Percentiles rank a stretch among this genome's conserved stretches.
phyloP scores from a whole-genome alignment of 1,284 basidiomycete species.

The Fomitopsis pinicola region DNA sequence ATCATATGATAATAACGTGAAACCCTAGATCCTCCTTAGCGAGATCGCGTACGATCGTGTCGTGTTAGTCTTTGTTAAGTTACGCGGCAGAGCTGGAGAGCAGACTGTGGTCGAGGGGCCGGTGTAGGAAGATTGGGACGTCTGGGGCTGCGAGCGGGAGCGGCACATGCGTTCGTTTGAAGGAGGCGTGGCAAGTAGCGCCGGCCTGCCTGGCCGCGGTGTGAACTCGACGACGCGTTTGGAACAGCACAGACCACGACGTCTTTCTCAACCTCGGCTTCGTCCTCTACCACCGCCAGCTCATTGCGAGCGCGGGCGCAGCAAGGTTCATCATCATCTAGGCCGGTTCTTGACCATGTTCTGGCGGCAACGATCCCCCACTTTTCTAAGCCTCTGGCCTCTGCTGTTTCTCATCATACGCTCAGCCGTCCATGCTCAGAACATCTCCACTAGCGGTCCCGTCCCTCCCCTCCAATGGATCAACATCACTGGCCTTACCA shows the following conservation, averaged over 20 bases:
- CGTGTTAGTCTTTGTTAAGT: too few species aligned
- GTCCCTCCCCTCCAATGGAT: conserved; percentile 55
- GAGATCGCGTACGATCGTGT: too few species aligned
- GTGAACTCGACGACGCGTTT: conserved; percentile 11
- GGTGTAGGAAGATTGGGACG: background rate
- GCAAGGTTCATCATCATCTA: conserved; percentile 6
- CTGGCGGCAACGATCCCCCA: conserved; percentile 8
- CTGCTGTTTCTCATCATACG: conserved; percentile 22
- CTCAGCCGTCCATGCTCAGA: conserved; percentile 19
- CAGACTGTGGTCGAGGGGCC: background rate
- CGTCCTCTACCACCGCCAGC: conserved; percentile 17
- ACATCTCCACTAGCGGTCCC: conserved; percentile 33
- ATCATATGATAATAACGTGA: too few species aligned
- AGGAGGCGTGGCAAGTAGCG: conserved; percentile 9
- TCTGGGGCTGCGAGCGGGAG: background rate
- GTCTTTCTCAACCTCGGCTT: conserved; percentile 16
- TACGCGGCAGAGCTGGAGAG: background rate
- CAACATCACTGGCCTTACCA: conserved; percentile 55
- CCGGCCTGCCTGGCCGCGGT: background rate
- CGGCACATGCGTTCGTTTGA: conserved; percentile 1
- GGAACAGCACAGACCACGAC: conserved; percentile 11
- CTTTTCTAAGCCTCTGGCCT: conserved; percentile 18
- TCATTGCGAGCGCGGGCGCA: conserved; percentile 24
- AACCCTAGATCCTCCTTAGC: too few species aligned
- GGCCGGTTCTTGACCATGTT: conserved; percentile 13